phyloP scores from a whole-genome alignment of 768 basidiomycete species.

The Russula sp. region DNA sequence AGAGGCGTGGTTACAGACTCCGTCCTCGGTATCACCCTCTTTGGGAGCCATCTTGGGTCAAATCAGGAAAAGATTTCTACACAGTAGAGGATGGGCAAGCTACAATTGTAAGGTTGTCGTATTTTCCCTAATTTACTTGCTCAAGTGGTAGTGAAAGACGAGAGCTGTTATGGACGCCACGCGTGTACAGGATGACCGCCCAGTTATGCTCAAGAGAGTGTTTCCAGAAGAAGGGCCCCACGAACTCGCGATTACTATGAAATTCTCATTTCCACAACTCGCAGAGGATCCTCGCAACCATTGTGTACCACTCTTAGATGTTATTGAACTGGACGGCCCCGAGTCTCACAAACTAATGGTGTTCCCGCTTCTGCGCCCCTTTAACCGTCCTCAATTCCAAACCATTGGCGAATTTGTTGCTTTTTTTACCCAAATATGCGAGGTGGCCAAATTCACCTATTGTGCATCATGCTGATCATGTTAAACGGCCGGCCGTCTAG shows the following conservation, averaged over 20 bases:
- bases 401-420: conserved; percentile 33
- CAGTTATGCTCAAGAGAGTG: conserved; percentile 14
- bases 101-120: conserved; percentile 5
- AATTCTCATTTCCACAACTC: conserved; percentile 18
- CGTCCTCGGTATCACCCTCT: conserved; percentile 14
- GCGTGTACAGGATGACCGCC: not conserved
- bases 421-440: conserved; percentile 30
- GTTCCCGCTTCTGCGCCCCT: conserved; percentile 29
- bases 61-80: conserved; percentile 3
- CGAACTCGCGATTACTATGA: conserved; percentile 4
- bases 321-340: conserved; percentile 16
- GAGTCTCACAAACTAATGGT: conserved; percentile 25
- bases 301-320: conserved; percentile 24
- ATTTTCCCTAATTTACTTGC: not conserved
- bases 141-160: not conserved
- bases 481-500: conserved; percentile 2
- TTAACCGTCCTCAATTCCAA: conserved; percentile 27
- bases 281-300: conserved; percentile 26
- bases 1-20: conserved; percentile 9
- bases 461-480: not conserved
- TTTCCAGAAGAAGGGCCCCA: conserved; percentile 4
- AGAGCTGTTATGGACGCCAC: conserved; percentile 17
- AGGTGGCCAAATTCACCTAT: conserved; percentile 24
- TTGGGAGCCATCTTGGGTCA: conserved; percentile 14
- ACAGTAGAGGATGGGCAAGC: conserved; percentile 10